A percentile compares a stretch with the other conserved stretches of the same genome.
phyloP scores from a whole-genome alignment of 768 basidiomycete genomes.

The Termitomyces sp. region DNA sequence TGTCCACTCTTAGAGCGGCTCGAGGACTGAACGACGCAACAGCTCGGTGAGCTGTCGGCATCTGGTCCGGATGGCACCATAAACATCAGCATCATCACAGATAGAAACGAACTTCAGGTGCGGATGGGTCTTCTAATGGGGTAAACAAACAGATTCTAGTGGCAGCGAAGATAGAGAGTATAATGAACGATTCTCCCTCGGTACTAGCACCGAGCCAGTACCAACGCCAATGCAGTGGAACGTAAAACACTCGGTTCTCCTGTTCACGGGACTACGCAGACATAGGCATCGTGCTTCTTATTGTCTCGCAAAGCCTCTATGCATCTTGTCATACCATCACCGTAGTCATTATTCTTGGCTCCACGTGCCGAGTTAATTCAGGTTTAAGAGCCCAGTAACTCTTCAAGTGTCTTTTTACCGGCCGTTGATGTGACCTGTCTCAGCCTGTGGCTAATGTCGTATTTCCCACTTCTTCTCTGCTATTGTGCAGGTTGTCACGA shows the following conservation, averaged over 20 bases:
- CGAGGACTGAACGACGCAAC: constrained; percentile 18
- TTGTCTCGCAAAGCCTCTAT: not conserved
- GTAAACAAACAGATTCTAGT: constrained; percentile 20
- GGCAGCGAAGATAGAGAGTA: constrained; percentile 57
- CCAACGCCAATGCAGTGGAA: constrained; percentile 11
- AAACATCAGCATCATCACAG: constrained; percentile 1
- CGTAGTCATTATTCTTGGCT: not conserved
- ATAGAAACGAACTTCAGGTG: not conserved
- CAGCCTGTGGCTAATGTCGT: not conserved
- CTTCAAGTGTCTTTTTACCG: not conserved
- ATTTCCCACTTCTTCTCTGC: not conserved
- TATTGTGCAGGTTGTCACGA: not conserved
- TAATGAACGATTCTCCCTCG: constrained; percentile 64
- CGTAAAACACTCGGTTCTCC: not conserved
- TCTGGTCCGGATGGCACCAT: not conserved
- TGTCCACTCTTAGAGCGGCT: constrained; percentile 26
- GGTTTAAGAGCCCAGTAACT: not conserved
- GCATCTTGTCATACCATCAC: constrained; percentile 1
- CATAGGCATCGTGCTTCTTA: not conserved
- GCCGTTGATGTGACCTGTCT: not conserved
- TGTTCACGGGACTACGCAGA: not conserved
- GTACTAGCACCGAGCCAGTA: constrained; percentile 4
- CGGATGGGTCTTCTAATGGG: not conserved
- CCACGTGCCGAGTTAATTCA: not conserved
- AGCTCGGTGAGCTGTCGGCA: not conserved